phyloP scores from a whole-genome alignment of 2,329 filamentous ascomycete genomes.

The Thielaviopsis punctulata region DNA sequence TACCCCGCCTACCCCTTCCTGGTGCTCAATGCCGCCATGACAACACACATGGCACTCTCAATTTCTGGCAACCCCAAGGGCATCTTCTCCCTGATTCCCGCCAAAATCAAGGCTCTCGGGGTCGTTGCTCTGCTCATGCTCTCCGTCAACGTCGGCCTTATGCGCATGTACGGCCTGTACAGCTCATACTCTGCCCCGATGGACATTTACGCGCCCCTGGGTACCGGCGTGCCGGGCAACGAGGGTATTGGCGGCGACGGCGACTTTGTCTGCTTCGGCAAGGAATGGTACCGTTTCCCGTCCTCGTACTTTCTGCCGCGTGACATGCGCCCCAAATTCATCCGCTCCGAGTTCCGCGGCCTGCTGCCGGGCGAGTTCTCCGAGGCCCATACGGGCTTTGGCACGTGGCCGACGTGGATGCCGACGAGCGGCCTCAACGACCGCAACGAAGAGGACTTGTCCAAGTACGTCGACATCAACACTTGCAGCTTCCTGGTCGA shows the following conservation, averaged over 20 bases:
- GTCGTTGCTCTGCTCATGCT: conserved; percentile 44
- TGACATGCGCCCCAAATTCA: conserved; percentile 71
- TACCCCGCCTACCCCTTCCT: conserved; percentile 89
- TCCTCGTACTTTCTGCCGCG: conserved; percentile 79
- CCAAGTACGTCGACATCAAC: conserved; percentile 68
- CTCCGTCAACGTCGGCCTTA: conserved; percentile 47
- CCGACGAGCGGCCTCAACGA: conserved; percentile 80
- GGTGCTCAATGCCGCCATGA: conserved; percentile 71
- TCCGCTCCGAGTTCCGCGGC: conserved; percentile 79
- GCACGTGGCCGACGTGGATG: conserved; percentile 63
- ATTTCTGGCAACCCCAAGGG: conserved; percentile 56
- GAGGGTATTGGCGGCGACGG: conserved; percentile 37
- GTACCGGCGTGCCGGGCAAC: conserved; percentile 30
- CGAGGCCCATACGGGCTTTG: conserved; percentile 51
- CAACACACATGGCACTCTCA: conserved; percentile 62
- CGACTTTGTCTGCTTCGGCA: conserved; percentile 71
- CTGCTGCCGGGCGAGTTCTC: conserved; percentile 81
- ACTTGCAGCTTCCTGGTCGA: conserved; percentile 77
- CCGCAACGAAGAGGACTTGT: conserved; percentile 66
- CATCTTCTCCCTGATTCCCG: conserved; percentile 53
- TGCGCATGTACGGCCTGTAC: conserved; percentile 60
- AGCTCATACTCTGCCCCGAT: conserved; percentile 72
- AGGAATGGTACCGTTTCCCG: conserved; percentile 97
- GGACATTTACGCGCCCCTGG: conserved; percentile 50
- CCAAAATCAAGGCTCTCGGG: conserved; percentile 51